These are phyloP conservation scores for Oryza officinalis DNA, from an alignment of 176 grass and related monocot genomes.

Conservation along the genomic window DNA sequence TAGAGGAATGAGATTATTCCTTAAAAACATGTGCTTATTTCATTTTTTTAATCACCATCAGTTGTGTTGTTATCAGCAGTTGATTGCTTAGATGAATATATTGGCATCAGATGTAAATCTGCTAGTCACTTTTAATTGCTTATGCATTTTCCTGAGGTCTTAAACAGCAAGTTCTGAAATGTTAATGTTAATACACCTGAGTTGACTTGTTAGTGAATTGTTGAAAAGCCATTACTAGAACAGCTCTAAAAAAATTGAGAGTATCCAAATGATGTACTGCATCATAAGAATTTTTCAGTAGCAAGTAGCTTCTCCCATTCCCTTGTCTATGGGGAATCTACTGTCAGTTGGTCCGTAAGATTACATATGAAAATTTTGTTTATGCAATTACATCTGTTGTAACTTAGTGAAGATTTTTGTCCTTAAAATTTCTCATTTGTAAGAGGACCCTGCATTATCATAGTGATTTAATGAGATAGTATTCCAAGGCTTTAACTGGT, in stretches of 20 bases:
- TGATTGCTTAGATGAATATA: constrained; percentile 11
- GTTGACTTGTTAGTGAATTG: constrained; percentile 21
- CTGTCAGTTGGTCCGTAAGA: not conserved
- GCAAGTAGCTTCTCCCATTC: not conserved
- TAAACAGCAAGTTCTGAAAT: not conserved
- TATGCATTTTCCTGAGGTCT: not conserved
- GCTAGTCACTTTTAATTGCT: not conserved
- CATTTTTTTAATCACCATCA: constrained; percentile 1
- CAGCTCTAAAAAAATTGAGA: not conserved
- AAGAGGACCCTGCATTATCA: not conserved
- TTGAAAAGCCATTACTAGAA: not conserved
- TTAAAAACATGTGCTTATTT: not conserved
- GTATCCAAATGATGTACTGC: not conserved
- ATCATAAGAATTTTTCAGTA: not conserved
- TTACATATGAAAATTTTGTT: not conserved
- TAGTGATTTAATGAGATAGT: not conserved
- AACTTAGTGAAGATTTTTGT: not conserved
- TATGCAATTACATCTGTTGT: not conserved
- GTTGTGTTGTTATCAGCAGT: not conserved
- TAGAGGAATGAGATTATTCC: constrained; percentile 25
- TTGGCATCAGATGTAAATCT: not conserved
- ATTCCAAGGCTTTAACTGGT: not conserved
- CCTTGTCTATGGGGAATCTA: not conserved
- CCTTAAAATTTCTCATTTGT: not conserved
- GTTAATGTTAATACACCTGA: not conserved